Percentiles rank a stretch among this genome's conserved stretches.
phyloP scores from a whole-genome alignment of 176 grass and related monocot species.

The Oryza glumipatula region DNA sequence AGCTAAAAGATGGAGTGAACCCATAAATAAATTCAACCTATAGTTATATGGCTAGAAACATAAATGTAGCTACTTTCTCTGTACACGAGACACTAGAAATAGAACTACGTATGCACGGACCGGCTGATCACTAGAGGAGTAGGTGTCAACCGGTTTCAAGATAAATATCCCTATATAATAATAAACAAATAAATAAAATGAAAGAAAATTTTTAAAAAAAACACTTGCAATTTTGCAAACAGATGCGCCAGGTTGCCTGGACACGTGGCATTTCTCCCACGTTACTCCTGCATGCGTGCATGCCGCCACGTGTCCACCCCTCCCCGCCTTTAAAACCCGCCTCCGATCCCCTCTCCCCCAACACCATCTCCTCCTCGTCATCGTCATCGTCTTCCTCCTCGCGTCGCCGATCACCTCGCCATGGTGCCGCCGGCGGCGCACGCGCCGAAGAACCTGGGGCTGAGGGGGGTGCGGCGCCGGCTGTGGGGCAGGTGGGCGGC shows the following conservation, averaged over 20 bases:
- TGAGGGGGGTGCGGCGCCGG: constrained; percentile 34
- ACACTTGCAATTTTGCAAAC: not conserved
- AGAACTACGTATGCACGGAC: not conserved
- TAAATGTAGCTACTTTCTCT: too few species aligned
- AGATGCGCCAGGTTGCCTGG: not conserved
- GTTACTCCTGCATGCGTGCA: not conserved
- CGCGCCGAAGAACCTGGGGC: not conserved
- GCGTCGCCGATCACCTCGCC: not conserved
- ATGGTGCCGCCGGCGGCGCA: too few species aligned
- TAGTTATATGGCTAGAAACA: too few species aligned
- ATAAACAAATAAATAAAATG: not conserved
- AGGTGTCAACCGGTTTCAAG: not conserved
- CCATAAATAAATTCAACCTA: too few species aligned
- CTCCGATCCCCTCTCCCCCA: not conserved
- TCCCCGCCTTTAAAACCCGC: not conserved
- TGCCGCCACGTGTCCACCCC: not conserved
- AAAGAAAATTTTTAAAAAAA: not conserved
- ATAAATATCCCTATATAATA: not conserved
- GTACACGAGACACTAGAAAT: not conserved
- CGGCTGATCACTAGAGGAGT: not conserved
- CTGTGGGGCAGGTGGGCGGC: constrained; percentile 36
- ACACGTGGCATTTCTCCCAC: not conserved
- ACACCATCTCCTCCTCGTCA: not conserved
- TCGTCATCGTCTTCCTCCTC: not conserved
- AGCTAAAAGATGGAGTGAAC: too few species aligned